Evolutionary conservation across 306 rosid species (phyloP).

Genomic region (Gastrolobium bilobum): DNA sequence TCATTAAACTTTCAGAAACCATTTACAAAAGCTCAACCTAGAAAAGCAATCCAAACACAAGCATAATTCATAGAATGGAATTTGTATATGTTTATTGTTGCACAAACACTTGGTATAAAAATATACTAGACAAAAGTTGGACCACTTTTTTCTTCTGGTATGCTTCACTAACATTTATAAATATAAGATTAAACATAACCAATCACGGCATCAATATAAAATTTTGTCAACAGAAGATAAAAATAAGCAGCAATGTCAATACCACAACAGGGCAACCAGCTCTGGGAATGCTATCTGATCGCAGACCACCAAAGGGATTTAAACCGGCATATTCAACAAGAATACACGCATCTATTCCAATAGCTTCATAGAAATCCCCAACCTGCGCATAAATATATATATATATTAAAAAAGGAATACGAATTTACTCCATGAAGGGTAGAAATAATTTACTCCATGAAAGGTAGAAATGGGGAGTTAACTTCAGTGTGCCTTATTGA

Average conservation of each 20-base stretch:
- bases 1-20: not conserved
- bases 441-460: not conserved
- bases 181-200: slow-evolving; percentile 11
- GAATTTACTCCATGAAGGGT: not conserved
- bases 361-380: slow-evolving; percentile 94
- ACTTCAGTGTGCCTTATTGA: not conserved
- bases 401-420: not conserved
- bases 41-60: not conserved
- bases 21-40: slow-evolving; percentile 1
- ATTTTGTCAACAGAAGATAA: slow-evolving; percentile 24
- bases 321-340: slow-evolving; percentile 95
- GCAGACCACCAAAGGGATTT: slow-evolving; percentile 93
- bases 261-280: slow-evolving; percentile 99
- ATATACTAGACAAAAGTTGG: slow-evolving; percentile 10
- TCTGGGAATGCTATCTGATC: slow-evolving; percentile 82
- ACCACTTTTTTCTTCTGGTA: slow-evolving; percentile 29
- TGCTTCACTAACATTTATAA: slow-evolving; percentile 4
- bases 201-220: slow-evolving; percentile 10
- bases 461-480: slow-evolving; percentile 1
- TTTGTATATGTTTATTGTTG: slow-evolving; percentile 23
- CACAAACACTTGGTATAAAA: slow-evolving; percentile 21
- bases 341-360: slow-evolving; percentile 91
- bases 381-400: slow-evolving; percentile 62
- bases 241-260: slow-evolving; percentile 45
- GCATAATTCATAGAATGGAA: slow-evolving; percentile 8